phyloP scores from a whole-genome alignment of 768 basidiomycete genomes.

The Candolleomyces efflorescens region DNA sequence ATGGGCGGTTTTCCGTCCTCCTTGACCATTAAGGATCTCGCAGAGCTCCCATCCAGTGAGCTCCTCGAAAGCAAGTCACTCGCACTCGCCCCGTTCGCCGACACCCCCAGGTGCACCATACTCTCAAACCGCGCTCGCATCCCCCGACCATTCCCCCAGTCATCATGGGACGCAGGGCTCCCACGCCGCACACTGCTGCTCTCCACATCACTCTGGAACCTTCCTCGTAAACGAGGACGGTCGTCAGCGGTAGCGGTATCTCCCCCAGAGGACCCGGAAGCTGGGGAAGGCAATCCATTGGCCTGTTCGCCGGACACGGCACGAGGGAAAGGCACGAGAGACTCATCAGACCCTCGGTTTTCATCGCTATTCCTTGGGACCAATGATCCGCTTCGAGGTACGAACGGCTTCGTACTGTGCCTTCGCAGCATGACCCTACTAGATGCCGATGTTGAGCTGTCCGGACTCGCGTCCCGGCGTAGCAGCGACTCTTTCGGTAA shows the following conservation, averaged over 20 bases:
- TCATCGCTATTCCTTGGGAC: constrained; percentile 3
- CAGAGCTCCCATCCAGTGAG: constrained; percentile 59
- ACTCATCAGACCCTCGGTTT: constrained; percentile 25
- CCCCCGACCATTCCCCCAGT: constrained; percentile 44
- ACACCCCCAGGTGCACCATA: constrained; percentile 59
- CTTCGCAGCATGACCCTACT: constrained; percentile 52
- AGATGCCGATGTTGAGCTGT: constrained; percentile 35
- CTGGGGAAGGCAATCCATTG: constrained; percentile 17
- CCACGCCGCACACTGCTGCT: constrained; percentile 47
- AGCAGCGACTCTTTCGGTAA: constrained; percentile 46
- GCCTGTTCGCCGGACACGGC: constrained; percentile 49
- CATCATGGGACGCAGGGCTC: constrained; percentile 68
- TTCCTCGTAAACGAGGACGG: constrained; percentile 45
- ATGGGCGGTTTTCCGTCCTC: constrained; percentile 80
- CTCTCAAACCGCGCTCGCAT: constrained; percentile 67
- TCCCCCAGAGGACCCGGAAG: constrained; percentile 38
- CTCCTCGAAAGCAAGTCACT: constrained; percentile 64
- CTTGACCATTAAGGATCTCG: constrained; percentile 66
- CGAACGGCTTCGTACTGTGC: constrained; percentile 51
- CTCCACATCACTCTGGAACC: constrained; percentile 75
- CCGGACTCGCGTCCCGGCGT: constrained; percentile 56
- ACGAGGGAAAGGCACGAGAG: constrained; percentile 63
- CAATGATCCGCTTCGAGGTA: constrained; percentile 26
- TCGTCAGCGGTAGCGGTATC: constrained; percentile 31
- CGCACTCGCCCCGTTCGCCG: constrained; percentile 48